Evolutionary conservation across 2,329 filamentous ascomycete species (phyloP).

Genomic region (Colletotrichum truncatum): DNA sequence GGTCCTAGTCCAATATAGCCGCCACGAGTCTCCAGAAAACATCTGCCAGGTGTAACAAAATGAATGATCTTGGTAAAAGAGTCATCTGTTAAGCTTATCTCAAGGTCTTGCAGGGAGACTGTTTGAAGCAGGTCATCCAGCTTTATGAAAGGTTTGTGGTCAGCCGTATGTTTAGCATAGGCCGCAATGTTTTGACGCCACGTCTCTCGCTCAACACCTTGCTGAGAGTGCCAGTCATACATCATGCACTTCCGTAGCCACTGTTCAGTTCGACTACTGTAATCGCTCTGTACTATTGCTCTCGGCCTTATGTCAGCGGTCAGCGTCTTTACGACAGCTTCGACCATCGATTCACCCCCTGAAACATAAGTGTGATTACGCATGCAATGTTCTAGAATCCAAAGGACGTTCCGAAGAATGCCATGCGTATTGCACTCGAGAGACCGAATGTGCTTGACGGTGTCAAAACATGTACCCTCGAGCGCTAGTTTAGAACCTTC

Average conservation of each 20-base stretch:
- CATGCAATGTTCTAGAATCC: background rate
- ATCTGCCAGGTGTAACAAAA: background rate
- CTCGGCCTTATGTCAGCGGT: background rate
- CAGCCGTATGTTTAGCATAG: no score
- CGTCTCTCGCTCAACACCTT: no score
- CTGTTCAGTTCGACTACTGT: background rate
- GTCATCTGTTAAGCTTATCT: background rate
- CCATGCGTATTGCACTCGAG: background rate
- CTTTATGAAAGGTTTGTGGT: background rate
- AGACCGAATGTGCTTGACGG: background rate
- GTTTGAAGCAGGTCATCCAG: background rate
- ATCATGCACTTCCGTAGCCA: slow-evolving; percentile 6
- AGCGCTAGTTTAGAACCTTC: background rate
- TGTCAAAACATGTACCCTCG: background rate
- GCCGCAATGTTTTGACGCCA: no score
- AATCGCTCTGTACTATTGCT: background rate
- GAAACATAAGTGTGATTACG: background rate
- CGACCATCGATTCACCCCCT: background rate
- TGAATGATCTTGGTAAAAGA: background rate
- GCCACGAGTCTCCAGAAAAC: background rate
- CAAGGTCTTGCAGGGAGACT: background rate
- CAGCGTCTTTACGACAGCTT: slow-evolving; percentile 1
- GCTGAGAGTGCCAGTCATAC: background rate
- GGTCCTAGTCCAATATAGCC: background rate
- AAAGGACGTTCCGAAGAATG: slow-evolving; percentile 1